Evolutionary conservation across 1,284 basidiomycete species (phyloP).

Genomic region (Earliella scabrosa): DNA sequence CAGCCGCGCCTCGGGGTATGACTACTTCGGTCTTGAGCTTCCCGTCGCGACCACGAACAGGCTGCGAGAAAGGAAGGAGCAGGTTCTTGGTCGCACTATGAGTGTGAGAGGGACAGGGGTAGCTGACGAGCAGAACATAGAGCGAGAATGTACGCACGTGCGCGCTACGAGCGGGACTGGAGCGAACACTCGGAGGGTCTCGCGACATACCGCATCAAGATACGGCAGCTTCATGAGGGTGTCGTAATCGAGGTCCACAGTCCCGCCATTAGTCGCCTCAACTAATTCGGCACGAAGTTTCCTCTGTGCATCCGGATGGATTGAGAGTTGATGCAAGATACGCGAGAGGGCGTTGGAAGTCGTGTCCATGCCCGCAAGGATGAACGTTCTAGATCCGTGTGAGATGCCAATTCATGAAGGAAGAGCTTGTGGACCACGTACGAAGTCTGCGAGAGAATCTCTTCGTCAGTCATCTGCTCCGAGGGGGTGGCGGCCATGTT

Average conservation of each 20-base stretch:
- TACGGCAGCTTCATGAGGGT: slow-evolving; percentile 32
- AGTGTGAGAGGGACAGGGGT: neutral
- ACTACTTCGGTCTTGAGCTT: slow-evolving; percentile 29
- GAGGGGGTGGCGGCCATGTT: slow-evolving; percentile 20
- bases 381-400: slow-evolving; percentile 24
- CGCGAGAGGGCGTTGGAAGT: slow-evolving; percentile 35
- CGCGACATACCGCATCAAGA: slow-evolving; percentile 36
- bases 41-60: slow-evolving; percentile 29
- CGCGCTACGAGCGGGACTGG: neutral
- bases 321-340: slow-evolving; percentile 27
- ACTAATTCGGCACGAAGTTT: slow-evolving; percentile 31
- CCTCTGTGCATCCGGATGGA: slow-evolving; percentile 9
- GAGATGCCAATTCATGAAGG: neutral
- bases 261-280: slow-evolving; percentile 21
- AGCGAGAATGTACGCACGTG: neutral
- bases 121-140: too few species aligned
- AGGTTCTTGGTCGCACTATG: slow-evolving; percentile 13
- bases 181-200: slow-evolving; percentile 29
- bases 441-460: slow-evolving; percentile 28
- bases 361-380: slow-evolving; percentile 34
- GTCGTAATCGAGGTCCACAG: slow-evolving; percentile 27
- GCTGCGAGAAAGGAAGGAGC: slow-evolving; percentile 15
- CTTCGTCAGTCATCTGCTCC: slow-evolving; percentile 28
- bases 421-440: slow-evolving; percentile 17
- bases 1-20: slow-evolving; percentile 15